Evolutionary conservation across 2,329 filamentous ascomycete species (phyloP).

Genomic region (Botryotinia convoluta): DNA sequence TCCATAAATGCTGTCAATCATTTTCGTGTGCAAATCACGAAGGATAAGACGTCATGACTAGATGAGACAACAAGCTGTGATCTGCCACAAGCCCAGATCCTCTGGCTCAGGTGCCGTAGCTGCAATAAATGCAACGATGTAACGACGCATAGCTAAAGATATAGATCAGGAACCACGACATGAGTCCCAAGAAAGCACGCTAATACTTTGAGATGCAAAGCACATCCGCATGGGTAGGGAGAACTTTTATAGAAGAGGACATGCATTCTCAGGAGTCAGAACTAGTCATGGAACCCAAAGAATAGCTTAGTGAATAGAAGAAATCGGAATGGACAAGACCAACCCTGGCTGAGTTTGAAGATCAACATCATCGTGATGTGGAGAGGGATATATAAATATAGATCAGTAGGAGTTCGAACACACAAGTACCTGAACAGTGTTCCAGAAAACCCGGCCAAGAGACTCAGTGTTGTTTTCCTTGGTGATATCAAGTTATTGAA

Average conservation of each 20-base stretch:
- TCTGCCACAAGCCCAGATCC: no score
- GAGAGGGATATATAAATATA: not conserved
- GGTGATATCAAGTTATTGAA: not conserved
- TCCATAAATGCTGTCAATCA: not conserved
- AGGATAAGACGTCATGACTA: not conserved
- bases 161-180: not conserved
- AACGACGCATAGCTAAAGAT: not conserved
- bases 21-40: not conserved
- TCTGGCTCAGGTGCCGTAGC: not conserved
- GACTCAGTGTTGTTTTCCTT: no score
- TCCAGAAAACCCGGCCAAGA: no score
- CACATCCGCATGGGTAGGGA: not conserved
- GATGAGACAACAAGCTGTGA: not conserved
- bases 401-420: not conserved
- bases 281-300: not conserved
- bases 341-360: not conserved
- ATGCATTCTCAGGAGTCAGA: not conserved
- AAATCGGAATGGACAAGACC: not conserved
- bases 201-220: not conserved
- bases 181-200: fast-evolving
- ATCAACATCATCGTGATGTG: not conserved
- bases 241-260: no score
- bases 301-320: not conserved
- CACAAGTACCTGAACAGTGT: fast-evolving
- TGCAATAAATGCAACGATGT: not conserved